phyloP scores from a whole-genome alignment of 768 basidiomycete species.

The Macrocybe gigantea region DNA sequence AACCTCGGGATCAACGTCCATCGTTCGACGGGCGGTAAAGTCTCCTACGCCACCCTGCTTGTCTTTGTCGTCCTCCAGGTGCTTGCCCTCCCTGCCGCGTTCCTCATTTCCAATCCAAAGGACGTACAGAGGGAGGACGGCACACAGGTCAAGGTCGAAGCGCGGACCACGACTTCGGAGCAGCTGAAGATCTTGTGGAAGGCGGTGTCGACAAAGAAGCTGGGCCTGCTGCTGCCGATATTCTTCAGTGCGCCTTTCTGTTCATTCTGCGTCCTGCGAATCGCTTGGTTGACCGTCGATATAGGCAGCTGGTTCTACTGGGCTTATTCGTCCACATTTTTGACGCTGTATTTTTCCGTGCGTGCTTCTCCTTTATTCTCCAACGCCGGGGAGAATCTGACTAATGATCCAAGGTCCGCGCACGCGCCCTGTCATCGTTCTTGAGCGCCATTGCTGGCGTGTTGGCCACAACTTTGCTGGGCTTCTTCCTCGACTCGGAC shows the following conservation, averaged over 20 bases:
- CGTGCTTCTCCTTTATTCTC: slow-evolving; percentile 7
- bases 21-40: slow-evolving; percentile 11
- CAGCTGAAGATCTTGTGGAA: slow-evolving; percentile 9
- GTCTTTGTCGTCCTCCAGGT: slow-evolving; percentile 10
- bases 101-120: slow-evolving; percentile 10
- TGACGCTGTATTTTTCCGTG: slow-evolving; percentile 14
- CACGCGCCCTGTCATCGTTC: slow-evolving; percentile 13
- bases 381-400: slow-evolving; percentile 8
- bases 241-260: slow-evolving; percentile 8
- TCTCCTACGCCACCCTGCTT: slow-evolving; percentile 9
- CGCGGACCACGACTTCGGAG: slow-evolving; percentile 8
- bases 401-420: slow-evolving; percentile 9
- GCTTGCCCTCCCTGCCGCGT: slow-evolving; percentile 7
- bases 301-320: slow-evolving; percentile 16
- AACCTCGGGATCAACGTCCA: slow-evolving; percentile 11
- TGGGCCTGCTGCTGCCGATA: slow-evolving; percentile 8
- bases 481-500: slow-evolving; percentile 12
- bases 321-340: slow-evolving; percentile 14
- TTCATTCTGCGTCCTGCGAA: too few species aligned
- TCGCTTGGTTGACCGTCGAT: too few species aligned
- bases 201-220: slow-evolving; percentile 6
- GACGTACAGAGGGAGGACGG: slow-evolving; percentile 13
- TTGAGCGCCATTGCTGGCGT: slow-evolving; percentile 13
- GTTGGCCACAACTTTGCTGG: slow-evolving; percentile 9
- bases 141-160: slow-evolving; percentile 10